Base-by-base conservation (phyloP, 73 alveolate genomes). In the Halteria grandinella region DNA sequence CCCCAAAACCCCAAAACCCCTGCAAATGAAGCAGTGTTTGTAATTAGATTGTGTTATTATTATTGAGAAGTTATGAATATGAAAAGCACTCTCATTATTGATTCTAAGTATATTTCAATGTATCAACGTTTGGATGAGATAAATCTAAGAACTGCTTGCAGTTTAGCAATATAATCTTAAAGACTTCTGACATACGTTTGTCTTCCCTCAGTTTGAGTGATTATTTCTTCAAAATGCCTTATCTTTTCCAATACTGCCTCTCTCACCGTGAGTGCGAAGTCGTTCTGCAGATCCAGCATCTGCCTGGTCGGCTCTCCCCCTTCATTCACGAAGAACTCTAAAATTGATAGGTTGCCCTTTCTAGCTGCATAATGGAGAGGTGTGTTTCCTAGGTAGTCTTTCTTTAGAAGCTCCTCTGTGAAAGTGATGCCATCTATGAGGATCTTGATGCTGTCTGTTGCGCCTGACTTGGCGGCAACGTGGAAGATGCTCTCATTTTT, bases 381-480 rank as follows among this genome's bases (percentile, higher is more conserved):
- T 0, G 91, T 82, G 71, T 82, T 86, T 41, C 91, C 91, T 48
- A 71, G 70, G 69, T 36, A 48, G 48, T 82, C 91, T 48, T 58
- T 82, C 86, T 82, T 82, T 28, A 82, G 54, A 8, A 82, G 55
- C 34, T 82, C 91, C 27, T 82, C 91, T 0, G 72, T 21, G 39
- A 82, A 55, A 8, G 72, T 57, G 6, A 75, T 39, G 25, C 75
- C 55, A 15, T 75, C 82, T 0, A 50, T 18, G 24, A 82, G 59
- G 27, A 36, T 28, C 50, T 69, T 20, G 7, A 82, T 10, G 14
- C 82, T 70, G 10, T 29, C 66, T 8, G 34, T 14, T 4, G 91
- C 32, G 70, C 72, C 72, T 31, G 20, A 40, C 51, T 57, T 54
- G n/a, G 83, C 91, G 7, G 91, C 86, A 29, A 58, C 47, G 55